Percentiles rank a stretch among this genome's conserved stretches.
Evolutionary conservation across 169 alveolate species (phyloP).

Genomic region (Eimeria tenella): DNA sequence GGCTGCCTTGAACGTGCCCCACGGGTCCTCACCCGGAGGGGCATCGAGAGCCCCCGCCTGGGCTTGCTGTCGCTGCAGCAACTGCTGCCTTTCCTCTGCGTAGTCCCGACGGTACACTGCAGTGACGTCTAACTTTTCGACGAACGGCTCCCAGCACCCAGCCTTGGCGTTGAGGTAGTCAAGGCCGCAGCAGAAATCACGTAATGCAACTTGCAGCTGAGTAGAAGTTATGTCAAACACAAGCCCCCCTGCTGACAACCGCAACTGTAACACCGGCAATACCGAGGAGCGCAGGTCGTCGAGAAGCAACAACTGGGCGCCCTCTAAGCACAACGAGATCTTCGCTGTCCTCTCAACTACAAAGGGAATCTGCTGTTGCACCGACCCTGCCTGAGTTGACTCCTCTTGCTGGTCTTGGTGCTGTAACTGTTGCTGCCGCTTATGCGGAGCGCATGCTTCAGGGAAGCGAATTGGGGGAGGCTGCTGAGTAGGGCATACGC

Average conservation of each 20-base stretch:
- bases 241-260: constrained; percentile 80
- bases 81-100: constrained; percentile 64
- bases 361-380: background rate
- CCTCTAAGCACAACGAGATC: constrained; percentile 80
- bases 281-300: constrained; percentile 88
- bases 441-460: constrained; percentile 15
- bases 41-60: constrained; percentile 54
- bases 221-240: constrained; percentile 52
- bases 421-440: constrained; percentile 20
- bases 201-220: constrained; percentile 67
- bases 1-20: constrained; percentile 84
- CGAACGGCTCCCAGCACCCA: constrained; percentile 78
- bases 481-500: constrained; percentile 77
- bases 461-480: constrained; percentile 67
- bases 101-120: constrained; percentile 69
- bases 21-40: constrained; percentile 79
- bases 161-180: constrained; percentile 67
- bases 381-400: background rate
- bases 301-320: constrained; percentile 86
- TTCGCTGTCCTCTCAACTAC: constrained; percentile 44
- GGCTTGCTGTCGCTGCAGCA: constrained; percentile 76
- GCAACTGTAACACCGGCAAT: constrained; percentile 88
- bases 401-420: background rate
- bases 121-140: constrained; percentile 66
- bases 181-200: constrained; percentile 44